These are phyloP conservation scores for Fusarium agapanthi DNA, from an alignment of 2,329 filamentous ascomycete species.

Conservation along the genomic window DNA sequence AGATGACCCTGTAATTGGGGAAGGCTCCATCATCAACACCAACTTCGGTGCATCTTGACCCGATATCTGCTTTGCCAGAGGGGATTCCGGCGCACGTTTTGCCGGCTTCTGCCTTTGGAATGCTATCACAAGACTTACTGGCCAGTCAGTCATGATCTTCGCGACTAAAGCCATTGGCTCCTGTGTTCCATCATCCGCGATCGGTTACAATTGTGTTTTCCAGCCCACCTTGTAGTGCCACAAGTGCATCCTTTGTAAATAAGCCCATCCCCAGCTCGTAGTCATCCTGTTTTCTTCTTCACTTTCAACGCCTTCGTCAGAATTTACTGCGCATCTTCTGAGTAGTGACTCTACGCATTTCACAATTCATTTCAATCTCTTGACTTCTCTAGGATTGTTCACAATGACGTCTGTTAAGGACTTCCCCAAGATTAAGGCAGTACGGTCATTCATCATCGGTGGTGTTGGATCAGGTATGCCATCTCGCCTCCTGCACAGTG, in stretches of 20 bases:
- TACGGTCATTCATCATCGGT: slow-evolving; percentile 75
- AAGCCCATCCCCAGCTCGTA: slow-evolving; percentile 20
- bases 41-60: slow-evolving; percentile 32
- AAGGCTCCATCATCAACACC: slow-evolving; percentile 26
- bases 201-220: slow-evolving; percentile 18
- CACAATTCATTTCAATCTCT: background rate
- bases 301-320: background rate
- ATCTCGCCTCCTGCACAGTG: background rate
- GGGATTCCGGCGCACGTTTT: slow-evolving; percentile 26
- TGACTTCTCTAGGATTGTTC: background rate
- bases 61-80: slow-evolving; percentile 24
- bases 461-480: slow-evolving; percentile 46
- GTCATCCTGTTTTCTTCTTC: background rate
- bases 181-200: slow-evolving; percentile 14
- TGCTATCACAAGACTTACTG: slow-evolving; percentile 26
- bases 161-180: background rate
- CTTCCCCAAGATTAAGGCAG: slow-evolving; percentile 79
- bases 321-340: background rate
- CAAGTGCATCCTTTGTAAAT: slow-evolving; percentile 30
- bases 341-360: background rate
- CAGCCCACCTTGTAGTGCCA: slow-evolving; percentile 23
- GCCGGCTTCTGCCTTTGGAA: slow-evolving; percentile 13
- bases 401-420: slow-evolving; percentile 60
- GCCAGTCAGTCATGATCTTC: slow-evolving; percentile 14
- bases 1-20: slow-evolving; percentile 21